Conservation (phyloP, 345 rosid genomes). For the Citrus sp. region DNA sequence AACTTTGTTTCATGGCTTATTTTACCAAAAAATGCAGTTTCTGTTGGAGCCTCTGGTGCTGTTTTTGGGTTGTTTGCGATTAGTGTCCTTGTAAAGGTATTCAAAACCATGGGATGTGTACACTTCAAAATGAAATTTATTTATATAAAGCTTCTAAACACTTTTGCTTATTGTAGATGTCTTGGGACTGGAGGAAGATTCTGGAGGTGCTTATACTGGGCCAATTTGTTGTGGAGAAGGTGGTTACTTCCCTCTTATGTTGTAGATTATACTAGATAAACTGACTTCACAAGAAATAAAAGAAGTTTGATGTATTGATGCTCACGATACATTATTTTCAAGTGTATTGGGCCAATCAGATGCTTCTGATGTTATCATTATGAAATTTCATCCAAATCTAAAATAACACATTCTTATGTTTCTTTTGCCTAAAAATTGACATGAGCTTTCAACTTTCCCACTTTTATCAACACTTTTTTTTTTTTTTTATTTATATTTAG, state of each 20-base stretch:
- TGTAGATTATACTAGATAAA: neutral
- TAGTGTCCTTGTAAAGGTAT: conserved; percentile 85
- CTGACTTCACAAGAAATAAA: neutral
- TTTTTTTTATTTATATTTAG: neutral
- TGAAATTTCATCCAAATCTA: neutral
- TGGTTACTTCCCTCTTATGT: conserved; percentile 18
- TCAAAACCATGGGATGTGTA: neutral
- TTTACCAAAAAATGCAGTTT: conserved; percentile 84
- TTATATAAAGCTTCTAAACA: neutral
- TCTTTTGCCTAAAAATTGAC: neutral
- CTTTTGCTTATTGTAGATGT: conserved; percentile 49
- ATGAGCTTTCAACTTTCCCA: neutral
- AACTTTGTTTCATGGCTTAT: conserved; percentile 91
- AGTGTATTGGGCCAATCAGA: neutral
- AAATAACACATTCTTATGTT: neutral
- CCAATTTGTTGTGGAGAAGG: conserved; percentile 85
- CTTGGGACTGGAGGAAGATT: conserved; percentile 97
- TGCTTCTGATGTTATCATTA: neutral
- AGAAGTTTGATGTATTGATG: neutral
- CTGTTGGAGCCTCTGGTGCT: conserved; percentile 94
- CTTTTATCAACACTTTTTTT: neutral
- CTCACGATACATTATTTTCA: neutral
- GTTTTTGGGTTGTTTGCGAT: conserved; percentile 91
- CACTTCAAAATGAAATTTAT: conserved; percentile 5
- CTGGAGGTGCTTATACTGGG: conserved; percentile 94